Percentiles rank a stretch among this genome's conserved stretches.
Conservation (phyloP, 2,329 filamentous ascomycete genomes). For the Zelopaecilomyces penicillatus region DNA sequence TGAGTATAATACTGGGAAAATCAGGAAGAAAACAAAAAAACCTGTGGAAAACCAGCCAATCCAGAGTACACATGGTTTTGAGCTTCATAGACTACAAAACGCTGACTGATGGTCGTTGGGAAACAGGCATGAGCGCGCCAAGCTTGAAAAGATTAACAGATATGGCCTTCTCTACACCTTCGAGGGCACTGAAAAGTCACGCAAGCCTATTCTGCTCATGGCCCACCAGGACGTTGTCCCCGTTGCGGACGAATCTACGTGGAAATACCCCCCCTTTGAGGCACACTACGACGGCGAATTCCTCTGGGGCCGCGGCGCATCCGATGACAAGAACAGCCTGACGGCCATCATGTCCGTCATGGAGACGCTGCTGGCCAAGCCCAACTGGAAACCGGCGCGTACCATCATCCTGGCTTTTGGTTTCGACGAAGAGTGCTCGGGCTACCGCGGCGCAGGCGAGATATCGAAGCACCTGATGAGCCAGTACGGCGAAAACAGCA, state of each 20-base stretch:
- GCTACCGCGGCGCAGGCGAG: constrained; percentile 45
- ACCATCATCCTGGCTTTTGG: constrained; percentile 54
- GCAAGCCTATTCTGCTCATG: constrained; percentile 35
- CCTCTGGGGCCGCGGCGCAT: constrained; percentile 35
- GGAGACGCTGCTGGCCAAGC: constrained; percentile 43
- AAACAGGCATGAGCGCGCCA: constrained; percentile 31
- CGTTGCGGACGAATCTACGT: constrained; percentile 34
- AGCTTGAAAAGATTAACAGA: constrained; percentile 50
- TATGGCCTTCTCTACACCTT: constrained; percentile 55
- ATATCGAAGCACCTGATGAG: constrained; percentile 42
- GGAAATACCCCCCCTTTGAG: constrained; percentile 36
- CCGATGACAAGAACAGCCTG: constrained; percentile 36
- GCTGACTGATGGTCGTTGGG: no score
- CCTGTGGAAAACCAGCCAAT: background rate
- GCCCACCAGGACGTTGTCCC: constrained; percentile 39
- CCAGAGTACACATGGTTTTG: background rate
- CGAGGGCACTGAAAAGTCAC: constrained; percentile 39
- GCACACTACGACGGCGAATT: constrained; percentile 33
- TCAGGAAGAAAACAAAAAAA: constrained; percentile 1
- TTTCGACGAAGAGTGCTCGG: constrained; percentile 57
- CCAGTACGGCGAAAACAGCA: constrained; percentile 45
- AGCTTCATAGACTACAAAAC: constrained; percentile 1
- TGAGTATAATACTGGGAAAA: constrained; percentile 19
- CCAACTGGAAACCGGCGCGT: constrained; percentile 42
- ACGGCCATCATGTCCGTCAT: constrained; percentile 29